phyloP scores from a whole-genome alignment of 202 grass and related monocot species.

The Panicum virgatum region DNA sequence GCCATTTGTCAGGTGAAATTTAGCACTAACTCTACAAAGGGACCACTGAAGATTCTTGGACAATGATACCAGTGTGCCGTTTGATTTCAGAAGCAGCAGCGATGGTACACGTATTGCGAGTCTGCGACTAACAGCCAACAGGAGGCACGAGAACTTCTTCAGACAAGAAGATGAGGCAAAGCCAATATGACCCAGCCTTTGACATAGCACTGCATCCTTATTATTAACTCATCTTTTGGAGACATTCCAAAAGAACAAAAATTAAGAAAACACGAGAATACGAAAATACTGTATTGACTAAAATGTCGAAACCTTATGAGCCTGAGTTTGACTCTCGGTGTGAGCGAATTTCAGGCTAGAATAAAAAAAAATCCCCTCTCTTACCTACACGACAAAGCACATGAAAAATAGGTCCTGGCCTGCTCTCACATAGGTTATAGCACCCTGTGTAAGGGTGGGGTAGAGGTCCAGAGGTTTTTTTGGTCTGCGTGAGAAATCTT shows the following conservation, averaged over 20 bases:
- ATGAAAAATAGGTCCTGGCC: too few relatives aligned
- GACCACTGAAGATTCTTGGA: neutral
- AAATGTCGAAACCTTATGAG: neutral
- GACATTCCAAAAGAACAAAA: too few relatives aligned
- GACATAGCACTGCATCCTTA: neutral
- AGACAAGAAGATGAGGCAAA: neutral
- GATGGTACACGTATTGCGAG: neutral
- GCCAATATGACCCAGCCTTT: neutral
- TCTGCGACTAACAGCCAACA: neutral
- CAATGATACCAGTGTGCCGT: neutral
- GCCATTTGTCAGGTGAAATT: neutral
- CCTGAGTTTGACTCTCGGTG: too few relatives aligned
- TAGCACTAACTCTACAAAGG: neutral
- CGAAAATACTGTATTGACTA: neutral
- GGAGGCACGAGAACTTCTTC: neutral
- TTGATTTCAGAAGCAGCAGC: neutral
- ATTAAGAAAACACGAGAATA: neutral
- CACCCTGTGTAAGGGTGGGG: too few relatives aligned
- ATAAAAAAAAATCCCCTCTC: too few relatives aligned
- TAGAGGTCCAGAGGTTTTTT: too few relatives aligned
- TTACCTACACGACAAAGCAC: too few relatives aligned
- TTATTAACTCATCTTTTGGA: neutral
- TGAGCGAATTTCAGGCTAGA: too few relatives aligned
- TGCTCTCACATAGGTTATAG: too few relatives aligned
- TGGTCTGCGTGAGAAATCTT: too few relatives aligned